phyloP scores from a whole-genome alignment of 176 grass and related monocot species.

The Triticum turgidum region DNA sequence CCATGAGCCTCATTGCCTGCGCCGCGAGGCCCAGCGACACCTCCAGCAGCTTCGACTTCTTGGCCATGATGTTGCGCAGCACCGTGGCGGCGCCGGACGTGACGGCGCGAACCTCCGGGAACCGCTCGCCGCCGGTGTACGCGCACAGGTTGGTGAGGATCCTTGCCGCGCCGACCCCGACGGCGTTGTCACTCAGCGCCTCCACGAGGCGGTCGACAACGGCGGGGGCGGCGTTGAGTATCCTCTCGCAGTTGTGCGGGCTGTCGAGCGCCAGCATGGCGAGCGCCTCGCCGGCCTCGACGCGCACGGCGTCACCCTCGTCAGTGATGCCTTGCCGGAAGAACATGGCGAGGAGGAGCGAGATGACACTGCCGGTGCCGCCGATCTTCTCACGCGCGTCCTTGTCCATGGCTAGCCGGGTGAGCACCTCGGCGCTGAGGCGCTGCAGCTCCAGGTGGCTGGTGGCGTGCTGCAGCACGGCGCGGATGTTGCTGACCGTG shows the following conservation, averaged over 20 bases:
- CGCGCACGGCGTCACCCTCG: slow-evolving; percentile 23
- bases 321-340: slow-evolving; percentile 2
- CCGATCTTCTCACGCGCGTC: slow-evolving; percentile 65
- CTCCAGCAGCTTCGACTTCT: slow-evolving; percentile 38
- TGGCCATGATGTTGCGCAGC: slow-evolving; percentile 16
- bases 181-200: slow-evolving; percentile 21
- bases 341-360: slow-evolving; percentile 67
- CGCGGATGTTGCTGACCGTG: slow-evolving; percentile 74
- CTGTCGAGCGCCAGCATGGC: slow-evolving; percentile 74
- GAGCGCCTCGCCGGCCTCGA: slow-evolving; percentile 74
- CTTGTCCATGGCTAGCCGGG: slow-evolving; percentile 70
- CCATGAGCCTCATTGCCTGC: slow-evolving; percentile 45
- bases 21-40: slow-evolving; percentile 48
- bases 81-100: slow-evolving; percentile 32
- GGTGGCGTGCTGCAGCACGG: slow-evolving; percentile 42
- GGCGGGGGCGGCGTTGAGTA: slow-evolving; percentile 30
- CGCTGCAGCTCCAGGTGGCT: slow-evolving; percentile 34
- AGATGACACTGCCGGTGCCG: slow-evolving; percentile 56
- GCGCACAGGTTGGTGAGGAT: slow-evolving; percentile 72
- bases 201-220: slow-evolving; percentile 38
- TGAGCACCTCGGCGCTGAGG: slow-evolving; percentile 60
- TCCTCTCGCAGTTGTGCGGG: slow-evolving; percentile 56
- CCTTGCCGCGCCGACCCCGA: slow-evolving; percentile 37
- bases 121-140: slow-evolving; percentile 24
- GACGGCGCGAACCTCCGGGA: slow-evolving; percentile 21